Evolutionary conservation across 345 rosid genomes (phyloP), one percentile per base, ranked within the genome.

Genomic region (Laguncularia racemosa): DNA sequence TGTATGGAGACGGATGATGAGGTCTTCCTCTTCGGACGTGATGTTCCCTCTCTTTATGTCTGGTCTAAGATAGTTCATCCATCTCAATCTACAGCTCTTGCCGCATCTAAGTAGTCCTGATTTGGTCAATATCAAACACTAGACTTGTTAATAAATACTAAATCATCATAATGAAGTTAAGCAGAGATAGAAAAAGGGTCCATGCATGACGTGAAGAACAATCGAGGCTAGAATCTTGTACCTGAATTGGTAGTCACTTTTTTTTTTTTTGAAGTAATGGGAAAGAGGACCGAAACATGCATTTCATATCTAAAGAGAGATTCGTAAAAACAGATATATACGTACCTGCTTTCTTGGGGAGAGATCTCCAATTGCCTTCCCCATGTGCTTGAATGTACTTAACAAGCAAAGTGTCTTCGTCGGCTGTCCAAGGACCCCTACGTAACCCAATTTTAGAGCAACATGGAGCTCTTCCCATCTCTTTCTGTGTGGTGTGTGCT

Each of bases 61-160:
- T 0, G 84, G 81, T 20, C 84, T 53, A 16, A 76, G 76, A 61
- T 79, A 79, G 61, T 79, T 79, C 78, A 75, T 44, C 84, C 84
- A 79, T 53, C 81, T 59, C 11, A 79, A 67, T 61, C 83, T 67
- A 55, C 83, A 78, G 56, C 83, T 78, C 66, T 75, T 78, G 18
- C 80, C 83, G 26, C 83, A 78, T 55, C 80, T 57, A 14, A 78
- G 84, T 2, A 76, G 59, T 28, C 81, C 76, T 77, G 11, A 6
- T 33, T 7, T 7, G 9, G 6, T 33, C 40, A 33, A 7, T 9
- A 26, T 33, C 40, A 49, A 6, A 55, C 44, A n/a, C 2, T 18
- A 5, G 16, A 7, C 1, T 8, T 14, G 28, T 8, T 13, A 14
- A 53, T 23, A 13, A 26, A 11, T 12, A 53, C 11, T 23, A 53